These are phyloP conservation scores for Plectosphaerella sp. DNA, from an alignment of 2,329 filamentous ascomycete species.

Conservation along the genomic window DNA sequence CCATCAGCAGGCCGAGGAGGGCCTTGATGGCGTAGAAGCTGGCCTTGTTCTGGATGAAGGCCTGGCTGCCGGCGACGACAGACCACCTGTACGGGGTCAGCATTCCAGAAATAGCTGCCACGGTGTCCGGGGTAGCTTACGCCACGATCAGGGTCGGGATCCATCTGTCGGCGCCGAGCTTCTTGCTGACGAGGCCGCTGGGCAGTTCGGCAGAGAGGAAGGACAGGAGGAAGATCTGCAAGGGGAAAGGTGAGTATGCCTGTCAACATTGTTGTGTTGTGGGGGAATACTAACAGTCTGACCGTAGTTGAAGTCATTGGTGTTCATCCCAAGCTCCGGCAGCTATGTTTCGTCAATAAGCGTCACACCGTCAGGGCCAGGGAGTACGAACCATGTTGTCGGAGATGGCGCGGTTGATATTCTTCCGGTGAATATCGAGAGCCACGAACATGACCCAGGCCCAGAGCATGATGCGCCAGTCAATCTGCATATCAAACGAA, in stretches of 20 bases:
- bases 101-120: too few relatives aligned
- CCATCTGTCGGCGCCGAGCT: slow-evolving; percentile 42
- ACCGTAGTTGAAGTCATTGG: slow-evolving; percentile 41
- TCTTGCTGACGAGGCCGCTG: slow-evolving; percentile 45
- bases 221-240: slow-evolving; percentile 34
- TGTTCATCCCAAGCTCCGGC: slow-evolving; percentile 33
- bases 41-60: slow-evolving; percentile 26
- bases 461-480: slow-evolving; percentile 30
- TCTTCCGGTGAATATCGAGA: slow-evolving; percentile 40
- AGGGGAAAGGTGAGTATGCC: too few relatives aligned
- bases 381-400: slow-evolving; percentile 26
- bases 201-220: slow-evolving; percentile 45
- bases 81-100: slow-evolving; percentile 24
- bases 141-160: slow-evolving; percentile 34
- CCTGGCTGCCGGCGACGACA: slow-evolving; percentile 31
- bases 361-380: not conserved
- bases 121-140: not conserved
- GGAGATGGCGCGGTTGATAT: slow-evolving; percentile 38
- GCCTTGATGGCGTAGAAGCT: slow-evolving; percentile 36
- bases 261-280: not conserved
- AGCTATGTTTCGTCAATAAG: slow-evolving; percentile 16
- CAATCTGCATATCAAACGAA: slow-evolving; percentile 32
- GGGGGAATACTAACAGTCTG: slow-evolving; percentile 23
- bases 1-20: slow-evolving; percentile 41
- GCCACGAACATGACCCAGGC: slow-evolving; percentile 44